Evolutionary conservation across 768 basidiomycete species (phyloP), one percentile per base, ranked within the genome.

Genomic region (Lentinula detonsa): DNA sequence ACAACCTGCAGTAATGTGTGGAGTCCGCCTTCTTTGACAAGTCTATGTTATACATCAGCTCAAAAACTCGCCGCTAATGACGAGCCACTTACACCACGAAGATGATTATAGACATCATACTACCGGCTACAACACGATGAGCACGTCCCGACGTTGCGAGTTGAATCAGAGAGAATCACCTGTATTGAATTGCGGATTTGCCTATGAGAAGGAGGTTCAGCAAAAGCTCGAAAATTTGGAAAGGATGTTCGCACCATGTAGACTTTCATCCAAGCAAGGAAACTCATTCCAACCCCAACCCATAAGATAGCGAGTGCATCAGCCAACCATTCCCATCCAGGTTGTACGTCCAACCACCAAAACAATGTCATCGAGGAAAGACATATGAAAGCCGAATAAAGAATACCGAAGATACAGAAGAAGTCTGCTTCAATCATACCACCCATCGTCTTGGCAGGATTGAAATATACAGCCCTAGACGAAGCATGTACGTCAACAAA

Each of bases 371-470:
- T 90, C 37, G 90, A 89, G 7, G 84, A 75, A 11, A 94, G 74
- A 60, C 86, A 92, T 35, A 95, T 82, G 61, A 88, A 73, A 0
- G 88, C 80, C 3, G 94, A 82, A 64, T 90, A 90, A 0, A 88
- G 52, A 46, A 92, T 76, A 1, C 87, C 86, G 66, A 85, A 74
- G 37, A 90, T 65, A 68, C 91, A 97, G 71, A 83, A 95, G 5
- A 90, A 74, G 66, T 93, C 87, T 9, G 95, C 93, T 69, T 98
- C 93, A 45, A 96, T 72, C 95, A 98, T 98, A 0, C 82, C 90
- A 4, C 96, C 97, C 4, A 90, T 76, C 0, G 93, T 95, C 68
- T 96, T 95, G 31, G 95, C 95, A 4, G 96, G 96, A 66, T 95
- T 93, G 72, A 86, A 98, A 72, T 98, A 95, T 0, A 92, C 90